Conservation (phyloP, 2,329 filamentous ascomycete species). For the Simplicillium aogashimaense region DNA sequence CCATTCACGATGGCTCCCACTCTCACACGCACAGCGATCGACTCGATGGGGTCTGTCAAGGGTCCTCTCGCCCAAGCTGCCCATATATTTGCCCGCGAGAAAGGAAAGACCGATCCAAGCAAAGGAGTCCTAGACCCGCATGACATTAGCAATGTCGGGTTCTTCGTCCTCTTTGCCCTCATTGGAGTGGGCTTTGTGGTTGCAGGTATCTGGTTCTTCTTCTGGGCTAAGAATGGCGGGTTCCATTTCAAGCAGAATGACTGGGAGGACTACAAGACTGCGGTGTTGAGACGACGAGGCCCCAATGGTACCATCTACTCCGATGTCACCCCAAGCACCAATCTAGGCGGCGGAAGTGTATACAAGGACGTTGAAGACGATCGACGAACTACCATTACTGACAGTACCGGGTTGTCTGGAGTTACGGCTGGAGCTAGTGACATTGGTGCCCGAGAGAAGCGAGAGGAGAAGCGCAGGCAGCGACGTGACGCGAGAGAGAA, state of each 20-base stretch:
- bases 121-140: constrained; percentile 42
- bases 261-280: constrained; percentile 98
- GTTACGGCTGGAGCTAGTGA: constrained; percentile 50
- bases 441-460: constrained; percentile 43
- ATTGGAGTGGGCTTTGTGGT: constrained; percentile 69
- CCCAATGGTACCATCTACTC: constrained; percentile 81
- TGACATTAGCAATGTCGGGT: constrained; percentile 55
- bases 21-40: not conserved
- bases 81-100: constrained; percentile 32
- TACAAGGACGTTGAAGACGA: constrained; percentile 60
- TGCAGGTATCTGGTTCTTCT: constrained; percentile 91
- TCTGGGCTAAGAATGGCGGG: constrained; percentile 93
- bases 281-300: constrained; percentile 78
- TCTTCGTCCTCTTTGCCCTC: constrained; percentile 79
- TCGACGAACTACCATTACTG: constrained; percentile 33
- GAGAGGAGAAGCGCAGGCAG: constrained; percentile 42
- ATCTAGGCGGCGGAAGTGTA: constrained; percentile 79
- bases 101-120: constrained; percentile 25
- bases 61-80: constrained; percentile 17
- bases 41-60: not conserved
- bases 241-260: constrained; percentile 79
- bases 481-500: constrained; percentile 27
- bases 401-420: constrained; percentile 37
- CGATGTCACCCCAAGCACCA: constrained; percentile 72
- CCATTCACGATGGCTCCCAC: too few relatives aligned